Evolutionary conservation across 1,284 basidiomycete species (phyloP), one percentile per base, ranked within the genome.

Genomic region (Ceratobasidium papillatum): DNA sequence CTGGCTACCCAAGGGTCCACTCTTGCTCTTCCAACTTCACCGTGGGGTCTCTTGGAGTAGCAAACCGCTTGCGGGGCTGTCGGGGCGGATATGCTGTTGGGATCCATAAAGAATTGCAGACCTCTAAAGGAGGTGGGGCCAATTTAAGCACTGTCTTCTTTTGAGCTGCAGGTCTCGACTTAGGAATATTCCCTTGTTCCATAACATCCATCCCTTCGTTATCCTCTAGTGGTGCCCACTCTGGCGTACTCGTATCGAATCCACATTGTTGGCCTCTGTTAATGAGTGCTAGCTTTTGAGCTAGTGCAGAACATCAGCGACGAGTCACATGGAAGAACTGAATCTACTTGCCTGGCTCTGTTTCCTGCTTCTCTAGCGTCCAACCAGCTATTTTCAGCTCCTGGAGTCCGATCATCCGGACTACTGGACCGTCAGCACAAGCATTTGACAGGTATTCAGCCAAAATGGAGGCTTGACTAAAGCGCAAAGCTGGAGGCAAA

Each of bases 1-100:
- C 4, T 25, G n/a, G 17, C 30, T 34, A n/a, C 12, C 32, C 32
- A 7, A 59, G 34, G 12, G 27, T 11, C 32, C n/a, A 59, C 14
- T 59, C 56, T n/a, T 17, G 56, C n/a, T 59, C 56, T 38, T 71
- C 66, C 54, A 45, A 9, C 54, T 71, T 71, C 17, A 71, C 66
- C 2, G 41, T 41, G 17, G 41, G 38, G 32, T 71, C 54, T 45
- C 41, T 41, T 45, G 41, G 51, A 38, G 45, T 25, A 22, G 66
- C 47, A 14, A 27, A 27, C 7, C 65, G n/a, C 8, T 56, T 56
- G 22, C 47, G 47, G 36, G 30, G 27, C 41, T 68, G 45, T 27
- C 65, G 47, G 8, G 65, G 51, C 1, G 65, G 65, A 56, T 68
- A 14, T 1, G 25, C 22, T 7, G 30, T n/a, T 30, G 14, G 22